Base-by-base conservation (phyloP, 202 grass and related monocot species). In the Sporobolus alterniflorus region DNA sequence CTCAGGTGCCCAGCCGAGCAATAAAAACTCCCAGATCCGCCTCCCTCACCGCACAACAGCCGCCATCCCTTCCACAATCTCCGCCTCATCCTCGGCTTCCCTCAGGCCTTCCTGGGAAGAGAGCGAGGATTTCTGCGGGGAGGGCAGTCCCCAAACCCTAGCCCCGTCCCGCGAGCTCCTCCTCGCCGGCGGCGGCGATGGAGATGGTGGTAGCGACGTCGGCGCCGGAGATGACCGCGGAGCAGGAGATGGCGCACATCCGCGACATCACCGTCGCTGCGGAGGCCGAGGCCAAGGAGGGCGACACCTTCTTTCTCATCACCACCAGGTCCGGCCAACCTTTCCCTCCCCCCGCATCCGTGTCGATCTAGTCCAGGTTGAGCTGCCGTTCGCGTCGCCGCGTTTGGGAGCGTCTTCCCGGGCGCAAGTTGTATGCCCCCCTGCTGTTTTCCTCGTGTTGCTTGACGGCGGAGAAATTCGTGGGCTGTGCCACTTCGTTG, bases 301-400 rank as follows among this genome's bases (percentile, higher is more conserved):
- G 93, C 67, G 96, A 99, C 91, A 87, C 78, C 61, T 99, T 96
- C 85, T 99, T 88, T 88, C 91, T 99, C 49, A 89, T 99, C 54
- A 94, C 91, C 69, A 90, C 90, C 63, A 96, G 93, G 96, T 99
- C 46, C 54, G 41, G 40, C 39, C 9, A 41, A 14, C 41, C 75
- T 15, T 11, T 26, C 7, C 36, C 60, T 30, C 22, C 32, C 59
- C 64, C 32, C 64, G 39, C 3, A 11, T 11, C 59, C 47, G 16
- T 64, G 24, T 72, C 69, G 65, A 77, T 88, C 46, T 85, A 24
- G 55, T 28, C n/a, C 74, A 12, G 87, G 12, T 82, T 81, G 69
- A 60, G 22, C 41, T 0, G 12, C 47, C 6, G 13, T 66, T 34
- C 26, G 47, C 29, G 17, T 14, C 18, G 46, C 42, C 41, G 21